These are phyloP conservation scores for Fusarium euwallaceae DNA, from an alignment of 2,329 filamentous ascomycete species.

Conservation along the genomic window DNA sequence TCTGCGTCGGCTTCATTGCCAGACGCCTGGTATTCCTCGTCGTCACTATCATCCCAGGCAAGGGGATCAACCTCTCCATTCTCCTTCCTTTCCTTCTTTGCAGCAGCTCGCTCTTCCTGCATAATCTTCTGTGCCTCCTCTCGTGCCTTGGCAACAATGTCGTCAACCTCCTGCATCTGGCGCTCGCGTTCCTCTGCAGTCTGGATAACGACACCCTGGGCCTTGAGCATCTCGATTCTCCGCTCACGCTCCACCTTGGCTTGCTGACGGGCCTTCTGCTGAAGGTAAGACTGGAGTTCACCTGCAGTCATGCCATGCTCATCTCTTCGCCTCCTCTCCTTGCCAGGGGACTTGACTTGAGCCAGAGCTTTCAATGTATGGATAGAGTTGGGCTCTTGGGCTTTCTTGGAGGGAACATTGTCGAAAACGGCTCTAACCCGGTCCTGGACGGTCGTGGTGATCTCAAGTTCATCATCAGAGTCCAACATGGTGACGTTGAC, in stretches of 20 bases:
- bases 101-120: constrained; percentile 79
- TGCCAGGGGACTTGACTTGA: constrained; percentile 75
- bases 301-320: constrained; percentile 73
- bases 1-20: constrained; percentile 55
- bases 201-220: constrained; percentile 84
- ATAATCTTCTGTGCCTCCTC: constrained; percentile 81
- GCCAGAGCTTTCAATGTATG: constrained; percentile 80
- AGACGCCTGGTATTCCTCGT: constrained; percentile 63
- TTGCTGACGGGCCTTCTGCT: constrained; percentile 82
- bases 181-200: constrained; percentile 88
- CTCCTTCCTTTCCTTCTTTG: constrained; percentile 72
- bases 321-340: constrained; percentile 59
- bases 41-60: constrained; percentile 69
- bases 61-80: constrained; percentile 63
- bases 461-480: constrained; percentile 74
- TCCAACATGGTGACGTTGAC: constrained; percentile 57
- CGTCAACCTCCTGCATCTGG: constrained; percentile 86
- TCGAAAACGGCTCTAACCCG: constrained; percentile 77
- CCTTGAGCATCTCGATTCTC: constrained; percentile 80
- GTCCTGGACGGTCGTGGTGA: constrained; percentile 64
- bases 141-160: constrained; percentile 87
- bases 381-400: constrained; percentile 74
- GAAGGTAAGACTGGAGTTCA: constrained; percentile 77
- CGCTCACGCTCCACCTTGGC: constrained; percentile 82
- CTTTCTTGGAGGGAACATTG: constrained; percentile 72